Evolutionary conservation across 345 rosid species (phyloP).

Genomic region (Eucalyptus globulus): DNA sequence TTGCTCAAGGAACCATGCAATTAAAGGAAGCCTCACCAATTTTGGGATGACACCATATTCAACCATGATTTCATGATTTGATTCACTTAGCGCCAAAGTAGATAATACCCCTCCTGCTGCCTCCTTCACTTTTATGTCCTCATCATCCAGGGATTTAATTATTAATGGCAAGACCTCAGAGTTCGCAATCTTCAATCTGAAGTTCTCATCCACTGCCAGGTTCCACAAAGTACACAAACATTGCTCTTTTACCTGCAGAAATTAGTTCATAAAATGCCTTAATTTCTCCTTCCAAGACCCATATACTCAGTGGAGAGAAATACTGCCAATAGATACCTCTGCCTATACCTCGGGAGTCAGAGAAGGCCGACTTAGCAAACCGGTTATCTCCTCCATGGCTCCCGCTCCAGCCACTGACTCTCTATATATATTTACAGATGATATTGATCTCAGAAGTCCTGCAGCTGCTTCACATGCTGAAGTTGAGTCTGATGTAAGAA

Average conservation of each 20-base stretch:
- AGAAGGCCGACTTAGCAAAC: conserved; percentile 46
- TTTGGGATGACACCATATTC: conserved; percentile 76
- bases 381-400: conserved; percentile 67
- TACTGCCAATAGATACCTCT: conserved; percentile 9
- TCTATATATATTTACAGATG: conserved; percentile 60
- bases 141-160: conserved; percentile 53
- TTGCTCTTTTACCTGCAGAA: conserved; percentile 70
- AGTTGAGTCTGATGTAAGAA: conserved; percentile 59
- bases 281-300: conserved; percentile 2
- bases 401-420: conserved; percentile 75
- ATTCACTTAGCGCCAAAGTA: conserved; percentile 48
- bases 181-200: conserved; percentile 49
- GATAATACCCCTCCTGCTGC: conserved; percentile 89
- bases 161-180: conserved; percentile 42
- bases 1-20: not conserved
- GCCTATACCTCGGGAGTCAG: conserved; percentile 62
- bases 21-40: conserved; percentile 27
- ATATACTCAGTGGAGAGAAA: not conserved
- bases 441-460: conserved; percentile 60
- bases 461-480: conserved; percentile 77
- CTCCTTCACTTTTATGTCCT: conserved; percentile 55
- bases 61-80: conserved; percentile 50
- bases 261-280: not conserved
- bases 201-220: conserved; percentile 68
- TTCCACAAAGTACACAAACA: conserved; percentile 72